phyloP scores from a whole-genome alignment of 139 green algal species.

The Desmodesmus armatus region DNA sequence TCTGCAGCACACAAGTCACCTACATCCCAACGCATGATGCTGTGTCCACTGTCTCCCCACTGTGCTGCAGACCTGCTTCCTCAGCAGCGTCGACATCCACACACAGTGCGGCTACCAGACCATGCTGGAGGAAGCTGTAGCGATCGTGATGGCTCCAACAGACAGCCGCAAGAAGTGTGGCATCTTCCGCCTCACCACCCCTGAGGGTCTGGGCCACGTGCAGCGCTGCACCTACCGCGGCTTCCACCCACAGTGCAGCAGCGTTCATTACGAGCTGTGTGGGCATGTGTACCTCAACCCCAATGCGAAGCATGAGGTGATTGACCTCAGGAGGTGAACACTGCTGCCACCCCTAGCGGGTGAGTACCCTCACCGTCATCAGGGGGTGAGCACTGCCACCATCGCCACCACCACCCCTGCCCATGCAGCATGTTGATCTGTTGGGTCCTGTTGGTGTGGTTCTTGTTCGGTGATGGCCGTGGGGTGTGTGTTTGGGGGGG shows the following conservation, averaged over 20 bases:
- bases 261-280: conserved; percentile 91
- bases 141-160: conserved; percentile 95
- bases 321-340: conserved; percentile 85
- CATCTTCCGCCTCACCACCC: conserved; percentile 93
- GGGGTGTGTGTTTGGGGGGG: too few relatives aligned
- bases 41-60: conserved; percentile 99
- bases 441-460: too few relatives aligned
- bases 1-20: too few relatives aligned
- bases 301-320: conserved; percentile 76
- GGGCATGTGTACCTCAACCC: conserved; percentile 94
- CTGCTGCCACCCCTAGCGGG: too few relatives aligned
- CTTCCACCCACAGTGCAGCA: conserved; percentile 91
- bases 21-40: too few relatives aligned
- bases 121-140: conserved; percentile 94
- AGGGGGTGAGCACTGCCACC: too few relatives aligned
- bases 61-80: conserved; percentile 97
- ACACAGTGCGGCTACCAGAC: conserved; percentile 89
- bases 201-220: conserved; percentile 89
- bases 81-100: conserved; percentile 96
- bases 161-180: conserved; percentile 76
- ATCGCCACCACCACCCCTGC: too few relatives aligned
- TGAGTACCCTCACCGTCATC: too few relatives aligned
- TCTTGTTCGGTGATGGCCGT: too few relatives aligned
- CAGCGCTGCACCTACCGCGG: conserved; percentile 85
- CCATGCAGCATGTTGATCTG: too few relatives aligned